phyloP scores from a whole-genome alignment of 2,329 filamentous ascomycete species.

The Fusarium pininemorale region DNA sequence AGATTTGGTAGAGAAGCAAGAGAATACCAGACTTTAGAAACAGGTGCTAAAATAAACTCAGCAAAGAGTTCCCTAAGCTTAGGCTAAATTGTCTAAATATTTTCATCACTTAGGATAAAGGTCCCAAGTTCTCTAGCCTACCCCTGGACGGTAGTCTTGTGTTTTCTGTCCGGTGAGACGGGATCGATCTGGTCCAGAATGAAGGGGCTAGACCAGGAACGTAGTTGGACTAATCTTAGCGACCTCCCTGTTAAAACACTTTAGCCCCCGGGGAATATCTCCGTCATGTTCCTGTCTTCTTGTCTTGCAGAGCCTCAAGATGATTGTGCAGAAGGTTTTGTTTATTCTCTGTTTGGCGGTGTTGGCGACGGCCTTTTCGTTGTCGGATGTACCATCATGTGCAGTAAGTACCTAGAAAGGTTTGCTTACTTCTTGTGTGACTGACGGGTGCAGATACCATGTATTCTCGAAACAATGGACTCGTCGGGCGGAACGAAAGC shows the following conservation, averaged over 20 bases:
- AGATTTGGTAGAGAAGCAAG: too few relatives aligned
- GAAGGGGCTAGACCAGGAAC: neutral
- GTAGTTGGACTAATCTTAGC: neutral
- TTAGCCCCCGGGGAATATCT: neutral
- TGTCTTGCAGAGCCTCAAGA: neutral
- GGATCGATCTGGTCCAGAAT: neutral
- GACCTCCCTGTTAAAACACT: neutral
- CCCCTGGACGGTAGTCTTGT: too few relatives aligned
- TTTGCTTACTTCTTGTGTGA: fast-evolving
- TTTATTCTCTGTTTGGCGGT: neutral
- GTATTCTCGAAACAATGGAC: neutral
- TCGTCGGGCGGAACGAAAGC: too few relatives aligned
- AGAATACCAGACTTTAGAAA: fast-evolving
- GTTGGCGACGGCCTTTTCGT: neutral
- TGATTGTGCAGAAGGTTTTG: fast-evolving
- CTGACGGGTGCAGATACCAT: neutral
- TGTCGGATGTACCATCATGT: neutral
- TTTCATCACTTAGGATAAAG: too few relatives aligned
- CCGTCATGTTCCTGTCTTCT: neutral
- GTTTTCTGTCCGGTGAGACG: fast-evolving
- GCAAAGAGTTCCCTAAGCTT: too few relatives aligned
- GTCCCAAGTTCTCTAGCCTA: fast-evolving
- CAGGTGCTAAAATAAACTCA: too few relatives aligned
- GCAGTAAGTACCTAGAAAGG: neutral
- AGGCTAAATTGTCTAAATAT: too few relatives aligned